These are phyloP conservation scores for Spathaspora sp. DNA, from an alignment of 805 yeast species.

Conservation along the genomic window DNA sequence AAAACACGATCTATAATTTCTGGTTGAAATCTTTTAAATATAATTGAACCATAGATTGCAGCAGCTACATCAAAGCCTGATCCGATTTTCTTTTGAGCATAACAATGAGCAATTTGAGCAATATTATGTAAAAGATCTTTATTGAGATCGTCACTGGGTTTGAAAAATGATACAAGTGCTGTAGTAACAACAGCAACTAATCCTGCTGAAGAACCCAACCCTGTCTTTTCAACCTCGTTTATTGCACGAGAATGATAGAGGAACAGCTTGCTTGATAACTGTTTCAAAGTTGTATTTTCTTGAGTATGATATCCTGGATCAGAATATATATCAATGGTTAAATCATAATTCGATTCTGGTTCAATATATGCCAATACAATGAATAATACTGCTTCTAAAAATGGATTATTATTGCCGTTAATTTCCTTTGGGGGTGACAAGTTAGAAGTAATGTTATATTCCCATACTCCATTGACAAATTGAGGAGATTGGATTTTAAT, in stretches of 20 bases:
- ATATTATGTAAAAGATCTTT: constrained; percentile 63
- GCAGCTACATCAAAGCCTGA: constrained; percentile 98
- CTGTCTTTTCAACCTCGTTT: constrained; percentile 82
- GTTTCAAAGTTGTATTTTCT: constrained; percentile 34
- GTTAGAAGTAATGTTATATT: constrained; percentile 31
- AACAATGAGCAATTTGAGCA: constrained; percentile 87
- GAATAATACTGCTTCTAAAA: constrained; percentile 60
- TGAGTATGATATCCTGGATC: constrained; percentile 91
- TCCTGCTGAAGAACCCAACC: constrained; percentile 95
- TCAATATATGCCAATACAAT: constrained; percentile 53
- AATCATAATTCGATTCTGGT: constrained; percentile 25
- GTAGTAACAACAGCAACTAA: constrained; percentile 77
- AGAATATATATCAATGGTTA: constrained; percentile 64
- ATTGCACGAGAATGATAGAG: constrained; percentile 59
- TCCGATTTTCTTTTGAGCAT: constrained; percentile 93
- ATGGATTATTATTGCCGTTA: constrained; percentile 57
- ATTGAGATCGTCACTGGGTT: constrained; percentile 9
- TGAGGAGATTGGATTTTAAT: constrained; percentile 70
- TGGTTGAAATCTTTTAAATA: constrained; percentile 75
- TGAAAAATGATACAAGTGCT: constrained; percentile 54
- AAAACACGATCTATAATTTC: constrained; percentile 36
- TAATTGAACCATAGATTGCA: constrained; percentile 86
- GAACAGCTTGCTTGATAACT: constrained; percentile 41
- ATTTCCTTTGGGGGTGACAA: constrained; percentile 20
- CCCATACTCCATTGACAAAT: constrained; percentile 70